These are phyloP conservation scores for Fusarium cicatricum DNA, from an alignment of 2,329 filamentous ascomycete species.

Conservation along the genomic window DNA sequence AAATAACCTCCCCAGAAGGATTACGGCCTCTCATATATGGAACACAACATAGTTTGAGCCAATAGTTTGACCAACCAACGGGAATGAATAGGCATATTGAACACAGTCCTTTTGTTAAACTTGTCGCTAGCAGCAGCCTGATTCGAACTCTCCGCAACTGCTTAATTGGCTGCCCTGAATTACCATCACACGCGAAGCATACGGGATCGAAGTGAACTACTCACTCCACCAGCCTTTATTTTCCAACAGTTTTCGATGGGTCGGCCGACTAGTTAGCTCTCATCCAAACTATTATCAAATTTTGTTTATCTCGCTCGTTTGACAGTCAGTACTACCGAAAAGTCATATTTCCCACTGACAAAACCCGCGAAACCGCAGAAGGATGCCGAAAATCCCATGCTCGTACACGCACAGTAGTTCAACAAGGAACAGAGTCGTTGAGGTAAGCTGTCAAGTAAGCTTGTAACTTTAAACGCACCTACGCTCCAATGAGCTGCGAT, in stretches of 20 bases:
- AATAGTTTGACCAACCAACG: too few species aligned
- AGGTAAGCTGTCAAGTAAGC: not conserved
- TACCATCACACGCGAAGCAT: not conserved
- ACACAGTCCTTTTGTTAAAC: too few species aligned
- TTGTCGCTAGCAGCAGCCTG: too few species aligned
- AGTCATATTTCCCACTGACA: too few species aligned
- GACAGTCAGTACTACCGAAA: not conserved
- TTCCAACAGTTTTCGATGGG: not conserved
- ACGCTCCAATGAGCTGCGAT: not conserved
- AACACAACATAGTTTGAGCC: too few species aligned
- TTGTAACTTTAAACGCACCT: conserved; percentile 1
- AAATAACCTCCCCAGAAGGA: too few species aligned
- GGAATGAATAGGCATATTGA: too few species aligned
- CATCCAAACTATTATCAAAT: too few species aligned
- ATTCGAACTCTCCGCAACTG: too few species aligned
- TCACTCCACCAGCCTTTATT: not conserved
- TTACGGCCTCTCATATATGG: too few species aligned
- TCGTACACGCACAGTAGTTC: not conserved
- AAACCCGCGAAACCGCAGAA: not conserved
- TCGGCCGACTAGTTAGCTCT: not conserved
- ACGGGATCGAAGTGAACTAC: not conserved
- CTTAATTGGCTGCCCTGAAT: not conserved
- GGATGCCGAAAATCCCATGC: not conserved
- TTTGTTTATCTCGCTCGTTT: too few species aligned
- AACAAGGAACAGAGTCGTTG: not conserved